These are phyloP conservation scores for Entomortierella parvispora DNA, from an alignment of 192 early-diverging fungal species.

Conservation along the genomic window DNA sequence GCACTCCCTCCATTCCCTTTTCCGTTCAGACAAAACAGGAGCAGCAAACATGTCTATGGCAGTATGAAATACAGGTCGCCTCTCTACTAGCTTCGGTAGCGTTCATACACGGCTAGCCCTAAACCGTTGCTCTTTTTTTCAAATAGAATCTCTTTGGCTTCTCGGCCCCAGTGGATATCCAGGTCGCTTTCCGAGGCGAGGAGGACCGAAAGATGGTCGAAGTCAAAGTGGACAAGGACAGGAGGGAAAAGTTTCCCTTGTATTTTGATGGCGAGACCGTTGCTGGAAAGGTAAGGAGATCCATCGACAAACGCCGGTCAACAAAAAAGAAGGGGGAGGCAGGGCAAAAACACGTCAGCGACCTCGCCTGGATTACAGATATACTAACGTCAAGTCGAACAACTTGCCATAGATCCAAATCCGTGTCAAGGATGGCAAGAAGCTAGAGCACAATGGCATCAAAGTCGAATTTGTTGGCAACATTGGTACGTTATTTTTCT, in stretches of 20 bases:
- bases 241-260: conserved; percentile 90
- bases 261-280: conserved; percentile 99
- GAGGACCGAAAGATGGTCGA: conserved; percentile 93
- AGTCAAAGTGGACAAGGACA: conserved; percentile 93
- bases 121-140: too few species aligned
- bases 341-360: neutral
- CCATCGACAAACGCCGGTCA: neutral
- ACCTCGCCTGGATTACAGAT: too few species aligned
- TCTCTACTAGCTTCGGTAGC: too few species aligned
- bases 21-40: neutral
- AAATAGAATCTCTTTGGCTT: conserved; percentile 79
- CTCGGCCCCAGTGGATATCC: conserved; percentile 88
- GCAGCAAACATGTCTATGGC: conserved; percentile 28
- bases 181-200: conserved; percentile 84
- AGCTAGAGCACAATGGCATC: conserved; percentile 97
- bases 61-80: too few species aligned
- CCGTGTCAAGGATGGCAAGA: conserved; percentile 87
- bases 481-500: conserved; percentile 72
- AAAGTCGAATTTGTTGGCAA: conserved; percentile 98
- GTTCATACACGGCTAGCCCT: too few species aligned
- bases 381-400: neutral
- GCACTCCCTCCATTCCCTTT: neutral
- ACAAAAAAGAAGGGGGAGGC: neutral
- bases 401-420: conserved; percentile 69
- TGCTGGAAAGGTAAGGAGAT: conserved; percentile 83